Base-by-base conservation (phyloP, 176 grass and related monocot genomes). In the Alloteropsis semialata region DNA sequence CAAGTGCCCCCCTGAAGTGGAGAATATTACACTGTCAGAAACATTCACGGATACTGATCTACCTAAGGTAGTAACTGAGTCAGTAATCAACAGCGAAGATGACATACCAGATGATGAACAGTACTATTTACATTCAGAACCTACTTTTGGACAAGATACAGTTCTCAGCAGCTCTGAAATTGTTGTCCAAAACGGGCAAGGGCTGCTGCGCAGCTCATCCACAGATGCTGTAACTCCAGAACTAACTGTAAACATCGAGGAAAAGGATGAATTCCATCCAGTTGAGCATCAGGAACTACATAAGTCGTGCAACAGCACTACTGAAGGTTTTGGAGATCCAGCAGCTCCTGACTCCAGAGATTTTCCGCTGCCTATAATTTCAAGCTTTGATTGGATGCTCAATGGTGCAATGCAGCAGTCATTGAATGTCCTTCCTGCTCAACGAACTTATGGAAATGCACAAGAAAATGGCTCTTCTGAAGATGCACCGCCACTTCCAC, bases 381-480 rank as follows among this genome's bases (percentile, higher is more conserved):
- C 78, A 64, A 86, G 59, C 71, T 88, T 85, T 22, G 77, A 84
- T 68, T 81, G 90, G 78, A 83, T 92, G 71, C 41, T 88, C 53
- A 82, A 46, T 79, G 86, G 79, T 65, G 30, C 72, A 79, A 63
- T 76, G 86, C 45, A 76, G 30, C 65, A 88, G 55, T 77, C 85
- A 4, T 65, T 84, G 34, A 72, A 76, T 59, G 61, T 80, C 15
- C 53, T 87, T 84, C 61, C 85, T 85, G 18, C 74, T 84, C 61
- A 77, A 51, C 48, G 33, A 88, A 39, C 30, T 64, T 34, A 86
- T 60, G 80, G 65, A 76, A 74, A 51, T 65, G 13, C 29, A 43
- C 53, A 68, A 73, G 49, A 72, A 60, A 78, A 76, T 83, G 46
- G 51, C 84, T 79, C 51, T 33, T 82, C 65, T 58, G 79, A 91